These are phyloP conservation scores for Gracilaria gracilis DNA, from an alignment of 23 red algal species.

Conservation along the genomic window DNA sequence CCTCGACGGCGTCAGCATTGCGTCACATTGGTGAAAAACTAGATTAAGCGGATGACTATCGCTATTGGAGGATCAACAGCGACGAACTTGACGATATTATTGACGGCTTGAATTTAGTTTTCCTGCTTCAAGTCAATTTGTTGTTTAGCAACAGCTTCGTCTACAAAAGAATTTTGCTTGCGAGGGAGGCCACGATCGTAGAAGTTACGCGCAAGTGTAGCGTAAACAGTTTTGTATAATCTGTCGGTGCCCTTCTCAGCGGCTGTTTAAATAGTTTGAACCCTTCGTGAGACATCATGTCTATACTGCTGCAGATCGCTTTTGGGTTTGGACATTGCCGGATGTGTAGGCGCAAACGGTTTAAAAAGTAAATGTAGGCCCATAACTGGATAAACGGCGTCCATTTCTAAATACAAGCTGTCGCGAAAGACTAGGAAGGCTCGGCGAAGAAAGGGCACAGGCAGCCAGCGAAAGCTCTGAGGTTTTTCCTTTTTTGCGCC, in stretches of 20 bases:
- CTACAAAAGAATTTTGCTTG: background rate
- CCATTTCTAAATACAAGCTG: no score
- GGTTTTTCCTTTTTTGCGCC: no score
- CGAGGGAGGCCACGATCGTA: background rate
- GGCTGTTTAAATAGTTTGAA: background rate
- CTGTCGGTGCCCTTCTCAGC: slow-evolving; percentile 2
- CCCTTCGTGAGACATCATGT: background rate
- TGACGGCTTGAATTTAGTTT: background rate
- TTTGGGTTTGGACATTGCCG: background rate
- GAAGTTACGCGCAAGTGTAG: background rate
- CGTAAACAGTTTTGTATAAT: slow-evolving; percentile 1
- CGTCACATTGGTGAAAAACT: background rate
- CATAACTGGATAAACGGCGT: slow-evolving; percentile 21
- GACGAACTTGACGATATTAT: background rate
- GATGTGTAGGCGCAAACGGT: background rate
- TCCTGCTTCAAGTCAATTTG: background rate
- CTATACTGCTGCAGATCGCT: slow-evolving; percentile 20
- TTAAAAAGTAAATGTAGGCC: background rate
- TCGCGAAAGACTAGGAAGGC: no score
- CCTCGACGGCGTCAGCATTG: no score
- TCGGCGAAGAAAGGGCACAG: no score
- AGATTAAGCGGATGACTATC: background rate
- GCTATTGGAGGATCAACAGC: background rate
- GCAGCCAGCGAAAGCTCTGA: no score
- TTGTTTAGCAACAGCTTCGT: background rate